Conservation (phyloP, 2,329 filamentous ascomycete genomes). For the Scorias spongiosa region DNA sequence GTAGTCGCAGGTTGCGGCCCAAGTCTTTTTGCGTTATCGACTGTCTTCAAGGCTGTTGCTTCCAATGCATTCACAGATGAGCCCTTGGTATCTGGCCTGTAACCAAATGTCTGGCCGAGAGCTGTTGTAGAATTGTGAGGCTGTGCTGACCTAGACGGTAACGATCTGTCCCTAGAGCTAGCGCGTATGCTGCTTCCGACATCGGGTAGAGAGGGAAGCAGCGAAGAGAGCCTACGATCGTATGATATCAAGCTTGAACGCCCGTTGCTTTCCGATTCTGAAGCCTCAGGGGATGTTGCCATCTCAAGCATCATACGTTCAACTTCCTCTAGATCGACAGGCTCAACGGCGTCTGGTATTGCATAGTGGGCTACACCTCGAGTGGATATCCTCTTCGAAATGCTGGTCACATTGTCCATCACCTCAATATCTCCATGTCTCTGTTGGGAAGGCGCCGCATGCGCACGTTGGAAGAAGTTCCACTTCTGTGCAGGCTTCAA, state of each 20-base stretch:
- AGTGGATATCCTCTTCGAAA: background rate
- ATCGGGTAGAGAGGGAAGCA: constrained; percentile 14
- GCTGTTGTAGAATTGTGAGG: constrained; percentile 4
- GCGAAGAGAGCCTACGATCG: constrained; percentile 10
- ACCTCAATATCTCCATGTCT: constrained; percentile 5
- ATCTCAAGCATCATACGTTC: constrained; percentile 31
- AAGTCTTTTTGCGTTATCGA: background rate
- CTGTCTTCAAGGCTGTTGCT: background rate
- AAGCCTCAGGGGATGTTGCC: constrained; percentile 10
- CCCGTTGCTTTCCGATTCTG: constrained; percentile 4
- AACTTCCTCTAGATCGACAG: constrained; percentile 29
- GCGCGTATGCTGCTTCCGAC: background rate
- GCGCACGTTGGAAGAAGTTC: constrained; percentile 44
- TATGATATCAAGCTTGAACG: constrained; percentile 11
- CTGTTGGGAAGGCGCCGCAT: constrained; percentile 24
- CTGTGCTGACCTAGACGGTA: constrained; percentile 3
- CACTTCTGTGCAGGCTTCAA: constrained; percentile 32
- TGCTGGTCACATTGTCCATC: background rate
- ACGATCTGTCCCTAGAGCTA: constrained; percentile 1
- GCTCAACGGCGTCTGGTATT: constrained; percentile 34
- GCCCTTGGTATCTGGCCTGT: background rate
- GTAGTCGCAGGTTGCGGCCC: constrained; percentile 1
- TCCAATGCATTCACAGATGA: background rate
- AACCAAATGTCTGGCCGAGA: background rate
- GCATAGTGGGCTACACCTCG: constrained; percentile 37